A percentile compares a stretch with the other conserved stretches of the same genome.
Conservation (phyloP, 2,329 filamentous ascomycete genomes). For the Metarhizium sp. region DNA sequence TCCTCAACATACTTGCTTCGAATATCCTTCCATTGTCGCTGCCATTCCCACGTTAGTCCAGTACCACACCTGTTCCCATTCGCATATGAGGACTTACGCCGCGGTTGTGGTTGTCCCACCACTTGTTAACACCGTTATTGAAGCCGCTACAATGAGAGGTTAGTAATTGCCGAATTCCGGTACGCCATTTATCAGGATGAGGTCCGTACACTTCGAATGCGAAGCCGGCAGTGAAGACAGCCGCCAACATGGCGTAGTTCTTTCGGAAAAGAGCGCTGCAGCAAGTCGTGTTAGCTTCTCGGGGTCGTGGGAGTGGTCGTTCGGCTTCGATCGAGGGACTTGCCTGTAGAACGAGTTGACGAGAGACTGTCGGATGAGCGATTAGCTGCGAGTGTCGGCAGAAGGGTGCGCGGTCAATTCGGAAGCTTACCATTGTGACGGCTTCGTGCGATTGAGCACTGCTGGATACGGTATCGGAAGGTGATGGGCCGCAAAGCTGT, state of each 20-base stretch:
- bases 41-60: conserved; percentile 17
- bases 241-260: conserved; percentile 80
- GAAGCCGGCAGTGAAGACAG: conserved; percentile 82
- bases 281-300: conserved; percentile 15
- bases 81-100: conserved; percentile 58
- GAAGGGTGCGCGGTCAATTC: not conserved
- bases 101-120: conserved; percentile 88
- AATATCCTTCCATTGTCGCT: conserved; percentile 99
- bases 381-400: conserved; percentile 20
- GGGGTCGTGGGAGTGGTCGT: conserved; percentile 6
- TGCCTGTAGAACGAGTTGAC: conserved; percentile 27
- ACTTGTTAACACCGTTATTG: conserved; percentile 68
- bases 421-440: conserved; percentile 27
- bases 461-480: conserved; percentile 12
- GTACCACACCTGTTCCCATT: not conserved
- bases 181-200: not conserved
- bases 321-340: conserved; percentile 17
- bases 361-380: conserved; percentile 26
- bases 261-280: conserved; percentile 71
- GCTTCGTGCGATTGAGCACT: conserved; percentile 21
- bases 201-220: conserved; percentile 79
- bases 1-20: conserved; percentile 75
- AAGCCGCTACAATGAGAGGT: conserved; percentile 54
- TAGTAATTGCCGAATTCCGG: conserved; percentile 16
- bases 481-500: conserved; percentile 17